phyloP scores from a whole-genome alignment of 2,329 filamentous ascomycete species.

The Aurifilum marmelostoma region DNA sequence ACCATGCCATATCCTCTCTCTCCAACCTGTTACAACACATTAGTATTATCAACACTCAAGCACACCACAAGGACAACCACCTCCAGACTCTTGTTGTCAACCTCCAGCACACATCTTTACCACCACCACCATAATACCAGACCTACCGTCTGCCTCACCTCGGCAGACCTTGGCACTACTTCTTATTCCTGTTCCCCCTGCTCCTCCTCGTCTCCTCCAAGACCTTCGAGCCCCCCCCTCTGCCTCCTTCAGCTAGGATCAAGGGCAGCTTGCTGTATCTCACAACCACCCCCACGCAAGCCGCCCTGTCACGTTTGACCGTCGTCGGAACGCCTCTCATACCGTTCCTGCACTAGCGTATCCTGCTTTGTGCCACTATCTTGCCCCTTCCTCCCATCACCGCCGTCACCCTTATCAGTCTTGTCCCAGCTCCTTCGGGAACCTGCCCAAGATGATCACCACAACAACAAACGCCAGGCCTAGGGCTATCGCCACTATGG shows the following conservation, averaged over 20 bases:
- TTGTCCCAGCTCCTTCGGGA: slow-evolving; percentile 7
- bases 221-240: neutral
- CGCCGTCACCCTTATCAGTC: slow-evolving; percentile 9
- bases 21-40: slow-evolving; percentile 1
- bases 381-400: slow-evolving; percentile 2
- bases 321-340: slow-evolving; percentile 6
- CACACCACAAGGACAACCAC: neutral
- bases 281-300: slow-evolving; percentile 23
- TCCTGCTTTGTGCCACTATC: slow-evolving; percentile 18
- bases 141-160: neutral
- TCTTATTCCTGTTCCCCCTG: neutral
- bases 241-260: slow-evolving; percentile 15
- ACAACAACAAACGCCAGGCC: slow-evolving; percentile 25
- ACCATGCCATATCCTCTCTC: neutral
- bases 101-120: slow-evolving; percentile 1
- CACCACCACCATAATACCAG: neutral
- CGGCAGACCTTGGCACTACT: neutral
- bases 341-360: slow-evolving; percentile 16
- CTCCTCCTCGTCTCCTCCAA: neutral
- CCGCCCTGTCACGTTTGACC: slow-evolving; percentile 21
- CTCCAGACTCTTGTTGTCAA: slow-evolving; percentile 9
- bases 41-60: slow-evolving; percentile 3
- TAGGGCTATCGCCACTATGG: slow-evolving; percentile 17
- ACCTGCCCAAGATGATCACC: slow-evolving; percentile 27
- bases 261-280: slow-evolving; percentile 24